A percentile compares a stretch with the other conserved stretches of the same genome.
phyloP scores from a whole-genome alignment of 1,284 basidiomycete genomes.

The Ceratobasidium sp. region DNA sequence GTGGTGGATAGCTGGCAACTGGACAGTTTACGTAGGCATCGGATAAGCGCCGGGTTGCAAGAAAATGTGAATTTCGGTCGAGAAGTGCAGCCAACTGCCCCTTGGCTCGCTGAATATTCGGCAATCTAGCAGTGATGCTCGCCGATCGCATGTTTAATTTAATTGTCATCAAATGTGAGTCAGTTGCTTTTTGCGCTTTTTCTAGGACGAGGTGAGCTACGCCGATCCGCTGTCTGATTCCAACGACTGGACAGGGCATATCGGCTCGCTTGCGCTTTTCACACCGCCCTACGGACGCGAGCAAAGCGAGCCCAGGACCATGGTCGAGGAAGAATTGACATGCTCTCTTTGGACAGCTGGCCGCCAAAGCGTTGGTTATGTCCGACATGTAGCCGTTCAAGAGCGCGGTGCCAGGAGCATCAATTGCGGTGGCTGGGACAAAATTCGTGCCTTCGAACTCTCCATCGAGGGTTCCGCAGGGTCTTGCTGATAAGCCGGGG shows the following conservation, averaged over 20 bases:
- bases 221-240: constrained; percentile 18
- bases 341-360: constrained; percentile 46
- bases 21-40: neutral
- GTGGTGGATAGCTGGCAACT: constrained; percentile 6
- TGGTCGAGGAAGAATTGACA: constrained; percentile 38
- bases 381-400: constrained; percentile 41
- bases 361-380: constrained; percentile 43
- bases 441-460: constrained; percentile 17
- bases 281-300: constrained; percentile 36
- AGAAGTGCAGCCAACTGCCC: neutral
- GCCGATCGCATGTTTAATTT: constrained; percentile 37
- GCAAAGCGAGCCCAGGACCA: constrained; percentile 39
- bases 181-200: constrained; percentile 18
- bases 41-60: neutral
- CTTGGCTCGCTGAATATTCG: constrained; percentile 35
- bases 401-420: constrained; percentile 35
- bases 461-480: constrained; percentile 21
- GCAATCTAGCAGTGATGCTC: constrained; percentile 12
- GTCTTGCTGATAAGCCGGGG: constrained; percentile 33
- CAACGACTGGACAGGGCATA: constrained; percentile 15
- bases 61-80: neutral
- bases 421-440: constrained; percentile 16
- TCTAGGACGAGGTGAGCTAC: neutral
- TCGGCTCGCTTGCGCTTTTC: constrained; percentile 36
- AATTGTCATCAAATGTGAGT: constrained; percentile 35